phyloP scores from a whole-genome alignment of 495 filamentous ascomycete genomes.

The Aspergillus homomorphus region DNA sequence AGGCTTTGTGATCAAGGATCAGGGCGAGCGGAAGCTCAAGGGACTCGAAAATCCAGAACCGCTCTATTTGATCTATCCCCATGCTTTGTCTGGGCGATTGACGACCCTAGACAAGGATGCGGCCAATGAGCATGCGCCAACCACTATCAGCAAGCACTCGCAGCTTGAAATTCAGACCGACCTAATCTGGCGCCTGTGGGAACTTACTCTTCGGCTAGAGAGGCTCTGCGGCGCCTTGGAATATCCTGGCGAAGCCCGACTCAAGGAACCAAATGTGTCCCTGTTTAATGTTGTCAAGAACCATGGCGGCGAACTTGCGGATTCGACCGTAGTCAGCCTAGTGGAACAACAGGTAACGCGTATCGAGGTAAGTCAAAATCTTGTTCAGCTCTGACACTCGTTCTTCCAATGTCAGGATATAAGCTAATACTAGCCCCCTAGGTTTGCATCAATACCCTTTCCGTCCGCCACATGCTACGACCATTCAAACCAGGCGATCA shows the following conservation, averaged over 20 bases:
- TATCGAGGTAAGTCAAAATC: constrained; percentile 71
- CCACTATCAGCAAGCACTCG: constrained; percentile 49
- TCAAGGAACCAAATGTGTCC: constrained; percentile 74
- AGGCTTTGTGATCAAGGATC: constrained; percentile 95
- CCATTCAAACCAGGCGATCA: constrained; percentile 46
- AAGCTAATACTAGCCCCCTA: constrained; percentile 28
- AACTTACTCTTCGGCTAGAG: constrained; percentile 82
- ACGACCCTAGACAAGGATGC: constrained; percentile 53
- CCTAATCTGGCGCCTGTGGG: constrained; percentile 86
- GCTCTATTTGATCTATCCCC: constrained; percentile 90
- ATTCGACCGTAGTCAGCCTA: constrained; percentile 78
- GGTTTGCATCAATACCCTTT: constrained; percentile 64
- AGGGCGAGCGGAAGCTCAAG: constrained; percentile 90
- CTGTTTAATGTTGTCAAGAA: constrained; percentile 80
- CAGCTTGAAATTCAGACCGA: constrained; percentile 72
- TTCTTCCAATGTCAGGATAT: not conserved
- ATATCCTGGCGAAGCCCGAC: constrained; percentile 49
- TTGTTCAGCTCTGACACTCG: constrained; percentile 1
- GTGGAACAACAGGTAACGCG: constrained; percentile 91
- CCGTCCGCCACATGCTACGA: constrained; percentile 60
- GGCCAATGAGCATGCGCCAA: constrained; percentile 32
- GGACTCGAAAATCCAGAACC: constrained; percentile 96
- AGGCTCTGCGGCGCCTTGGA: constrained; percentile 87
- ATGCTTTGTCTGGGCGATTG: constrained; percentile 78
- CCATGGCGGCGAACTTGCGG: constrained; percentile 80